Evolutionary conservation across 345 rosid species (phyloP).

Genomic region (Linum lewisii): DNA sequence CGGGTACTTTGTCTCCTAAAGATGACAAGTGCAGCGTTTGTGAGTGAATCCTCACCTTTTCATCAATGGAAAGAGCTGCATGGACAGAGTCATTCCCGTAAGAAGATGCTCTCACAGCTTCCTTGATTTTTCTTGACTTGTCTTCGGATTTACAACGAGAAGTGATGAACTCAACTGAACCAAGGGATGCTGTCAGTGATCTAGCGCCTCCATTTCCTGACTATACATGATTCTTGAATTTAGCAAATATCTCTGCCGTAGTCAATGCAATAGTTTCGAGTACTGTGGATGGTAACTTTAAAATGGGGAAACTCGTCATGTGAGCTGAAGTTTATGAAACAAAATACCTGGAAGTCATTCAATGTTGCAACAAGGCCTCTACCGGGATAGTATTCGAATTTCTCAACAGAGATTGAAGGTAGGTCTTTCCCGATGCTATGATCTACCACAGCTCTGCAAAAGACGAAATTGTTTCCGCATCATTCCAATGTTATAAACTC

Average conservation of each 20-base stretch:
- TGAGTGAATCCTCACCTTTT: conserved; percentile 46
- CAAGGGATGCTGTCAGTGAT: conserved; percentile 73
- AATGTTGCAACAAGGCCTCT: conserved; percentile 88
- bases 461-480: conserved; percentile 7
- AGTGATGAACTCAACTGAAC: conserved; percentile 87
- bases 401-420: conserved; percentile 73
- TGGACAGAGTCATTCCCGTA: conserved; percentile 79
- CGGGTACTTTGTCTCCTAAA: too few relatives aligned
- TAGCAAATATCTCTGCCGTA: too few relatives aligned
- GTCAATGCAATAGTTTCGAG: too few relatives aligned
- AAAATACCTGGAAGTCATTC: conserved; percentile 52
- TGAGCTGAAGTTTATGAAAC: neutral
- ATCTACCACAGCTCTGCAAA: conserved; percentile 88
- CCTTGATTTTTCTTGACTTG: conserved; percentile 61
- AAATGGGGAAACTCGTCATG: too few relatives aligned
- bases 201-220: conserved; percentile 44
- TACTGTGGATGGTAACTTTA: too few relatives aligned
- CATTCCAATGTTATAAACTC: neutral
- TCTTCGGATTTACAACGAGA: conserved; percentile 67
- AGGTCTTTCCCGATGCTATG: conserved; percentile 87
- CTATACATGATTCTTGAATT: conserved; percentile 33
- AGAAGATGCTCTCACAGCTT: conserved; percentile 71
- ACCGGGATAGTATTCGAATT: conserved; percentile 91
- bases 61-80: conserved; percentile 86
- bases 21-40: neutral